phyloP scores from a whole-genome alignment of 306 rosid species.

The Quercus variabilis region DNA sequence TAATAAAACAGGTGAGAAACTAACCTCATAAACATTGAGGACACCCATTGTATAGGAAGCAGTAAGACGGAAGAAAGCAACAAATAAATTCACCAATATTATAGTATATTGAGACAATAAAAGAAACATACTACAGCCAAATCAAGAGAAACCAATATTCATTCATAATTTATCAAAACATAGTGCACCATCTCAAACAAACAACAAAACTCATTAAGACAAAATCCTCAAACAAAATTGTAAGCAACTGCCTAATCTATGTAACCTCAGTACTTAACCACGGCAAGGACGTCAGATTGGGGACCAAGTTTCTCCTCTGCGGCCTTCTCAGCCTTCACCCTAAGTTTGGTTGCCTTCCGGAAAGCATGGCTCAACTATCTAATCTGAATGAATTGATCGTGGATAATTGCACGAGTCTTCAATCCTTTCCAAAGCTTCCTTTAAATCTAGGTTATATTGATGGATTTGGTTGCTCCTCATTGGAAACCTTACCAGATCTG shows the following conservation, averaged over 20 bases:
- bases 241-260: constrained; percentile 8
- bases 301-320: constrained; percentile 59
- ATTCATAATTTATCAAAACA: constrained; percentile 11
- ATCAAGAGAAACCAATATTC: neutral
- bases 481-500: too few species aligned
- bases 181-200: neutral
- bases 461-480: too few species aligned
- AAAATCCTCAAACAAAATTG: constrained; percentile 23
- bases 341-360: constrained; percentile 39
- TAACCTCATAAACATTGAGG: neutral
- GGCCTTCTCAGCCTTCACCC: constrained; percentile 44
- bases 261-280: constrained; percentile 44
- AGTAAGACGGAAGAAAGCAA: neutral
- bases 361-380: too few species aligned
- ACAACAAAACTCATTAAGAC: constrained; percentile 21
- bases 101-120: neutral
- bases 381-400: too few species aligned
- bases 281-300: constrained; percentile 49
- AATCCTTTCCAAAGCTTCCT: too few species aligned
- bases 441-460: too few species aligned
- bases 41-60: neutral
- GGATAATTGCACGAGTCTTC: too few species aligned
- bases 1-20: neutral
- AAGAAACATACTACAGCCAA: neutral
- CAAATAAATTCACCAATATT: neutral